phyloP scores from a whole-genome alignment of 1,284 basidiomycete genomes.

The Malassezia vespertilionis region DNA sequence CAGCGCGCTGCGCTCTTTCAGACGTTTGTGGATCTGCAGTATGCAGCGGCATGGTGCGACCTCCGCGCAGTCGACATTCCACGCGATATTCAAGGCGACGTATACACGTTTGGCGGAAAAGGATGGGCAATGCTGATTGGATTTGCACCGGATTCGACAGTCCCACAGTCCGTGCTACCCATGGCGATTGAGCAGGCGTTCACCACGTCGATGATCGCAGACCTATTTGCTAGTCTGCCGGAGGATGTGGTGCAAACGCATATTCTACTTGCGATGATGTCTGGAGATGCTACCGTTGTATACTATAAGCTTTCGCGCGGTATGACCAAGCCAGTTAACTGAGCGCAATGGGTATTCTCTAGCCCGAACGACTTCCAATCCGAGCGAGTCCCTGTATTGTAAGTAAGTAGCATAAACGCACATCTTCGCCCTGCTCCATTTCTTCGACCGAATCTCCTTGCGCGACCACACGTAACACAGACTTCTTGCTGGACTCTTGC shows the following conservation, averaged over 20 bases:
- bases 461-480: slow-evolving; percentile 71
- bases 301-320: slow-evolving; percentile 40
- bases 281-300: slow-evolving; percentile 37
- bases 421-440: slow-evolving; percentile 47
- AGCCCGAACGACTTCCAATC: slow-evolving; percentile 35
- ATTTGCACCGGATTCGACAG: background rate
- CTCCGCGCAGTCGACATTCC: slow-evolving; percentile 19
- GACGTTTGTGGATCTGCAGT: slow-evolving; percentile 41
- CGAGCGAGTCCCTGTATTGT: slow-evolving; percentile 27
- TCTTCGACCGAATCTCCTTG: slow-evolving; percentile 47
- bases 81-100: background rate
- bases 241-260: slow-evolving; percentile 19
- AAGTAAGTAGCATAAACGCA: slow-evolving; percentile 18
- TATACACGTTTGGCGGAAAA: background rate
- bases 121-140: slow-evolving; percentile 13
- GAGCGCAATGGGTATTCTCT: slow-evolving; percentile 10
- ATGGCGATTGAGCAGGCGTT: slow-evolving; percentile 14
- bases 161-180: slow-evolving; percentile 8
- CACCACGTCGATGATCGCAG: slow-evolving; percentile 10
- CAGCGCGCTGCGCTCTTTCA: slow-evolving; percentile 44
- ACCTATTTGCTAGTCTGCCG: slow-evolving; percentile 20
- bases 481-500: slow-evolving; percentile 97
- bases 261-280: slow-evolving; percentile 36
- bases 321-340: slow-evolving; percentile 43
- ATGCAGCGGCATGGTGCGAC: slow-evolving; percentile 33